phyloP scores from a whole-genome alignment of 768 basidiomycete species.

The Termitomyces heimii region DNA sequence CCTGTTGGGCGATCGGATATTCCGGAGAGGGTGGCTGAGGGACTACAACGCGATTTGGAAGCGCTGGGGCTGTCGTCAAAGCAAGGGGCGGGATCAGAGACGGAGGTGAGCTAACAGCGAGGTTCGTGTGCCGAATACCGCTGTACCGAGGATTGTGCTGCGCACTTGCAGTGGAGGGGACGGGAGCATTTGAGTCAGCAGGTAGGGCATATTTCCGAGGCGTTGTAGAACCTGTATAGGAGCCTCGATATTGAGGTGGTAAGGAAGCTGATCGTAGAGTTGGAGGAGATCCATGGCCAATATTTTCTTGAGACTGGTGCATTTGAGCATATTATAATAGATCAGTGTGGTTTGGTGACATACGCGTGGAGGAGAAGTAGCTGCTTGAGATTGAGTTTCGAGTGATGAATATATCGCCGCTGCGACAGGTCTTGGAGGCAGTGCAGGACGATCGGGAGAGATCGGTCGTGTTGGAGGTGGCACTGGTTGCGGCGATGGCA shows the following conservation, averaged over 20 bases:
- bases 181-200: not conserved
- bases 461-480: slow-evolving; percentile 16
- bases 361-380: slow-evolving; percentile 7
- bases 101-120: slow-evolving; percentile 8
- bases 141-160: not conserved
- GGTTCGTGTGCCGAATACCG: slow-evolving; percentile 7
- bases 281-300: slow-evolving; percentile 1
- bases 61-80: slow-evolving; percentile 8
- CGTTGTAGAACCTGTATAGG: slow-evolving; percentile 1
- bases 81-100: slow-evolving; percentile 19
- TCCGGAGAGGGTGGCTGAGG: slow-evolving; percentile 12
- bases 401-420: slow-evolving; percentile 7
- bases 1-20: slow-evolving; percentile 14
- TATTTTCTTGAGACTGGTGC: not conserved
- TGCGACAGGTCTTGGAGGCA: slow-evolving; percentile 28
- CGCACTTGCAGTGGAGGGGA: not conserved
- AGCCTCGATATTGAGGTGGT: slow-evolving; percentile 11
- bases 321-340: slow-evolving; percentile 3
- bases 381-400: not conserved
- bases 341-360: not conserved
- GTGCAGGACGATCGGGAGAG: slow-evolving; percentile 19
- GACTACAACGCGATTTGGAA: slow-evolving; percentile 8
- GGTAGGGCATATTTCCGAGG: slow-evolving; percentile 7
- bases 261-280: slow-evolving; percentile 4
- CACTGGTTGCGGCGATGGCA: slow-evolving; percentile 16